These are phyloP conservation scores for Prunella vulgaris DNA, from an alignment of 257 asterid species.

Conservation along the genomic window DNA sequence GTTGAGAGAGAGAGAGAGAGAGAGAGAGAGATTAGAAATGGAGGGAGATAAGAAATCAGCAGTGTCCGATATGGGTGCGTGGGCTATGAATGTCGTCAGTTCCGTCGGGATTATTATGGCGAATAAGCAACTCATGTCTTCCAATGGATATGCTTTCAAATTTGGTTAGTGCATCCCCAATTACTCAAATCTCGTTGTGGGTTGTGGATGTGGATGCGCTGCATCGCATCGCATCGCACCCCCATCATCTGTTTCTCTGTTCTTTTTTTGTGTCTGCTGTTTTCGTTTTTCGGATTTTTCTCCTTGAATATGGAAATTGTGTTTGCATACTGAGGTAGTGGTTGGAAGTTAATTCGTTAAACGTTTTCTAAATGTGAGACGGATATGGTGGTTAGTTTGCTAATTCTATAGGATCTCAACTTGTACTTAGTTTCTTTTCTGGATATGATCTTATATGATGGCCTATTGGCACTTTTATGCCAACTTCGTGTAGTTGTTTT, in stretches of 20 bases:
- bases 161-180: constrained; percentile 53
- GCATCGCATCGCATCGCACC: constrained; percentile 9
- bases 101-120: constrained; percentile 98
- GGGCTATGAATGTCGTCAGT: constrained; percentile 96
- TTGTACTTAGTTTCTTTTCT: constrained; percentile 1
- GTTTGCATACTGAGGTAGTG: constrained; percentile 5
- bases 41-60: constrained; percentile 69
- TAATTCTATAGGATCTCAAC: constrained; percentile 10
- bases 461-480: not conserved
- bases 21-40: constrained; percentile 33
- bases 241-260: not conserved
- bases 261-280: not conserved
- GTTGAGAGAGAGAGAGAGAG: constrained; percentile 10
- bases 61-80: constrained; percentile 90
- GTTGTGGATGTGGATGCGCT: not conserved
- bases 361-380: not conserved
- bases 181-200: not conserved
- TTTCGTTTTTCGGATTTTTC: not conserved
- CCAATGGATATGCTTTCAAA: constrained; percentile 66
- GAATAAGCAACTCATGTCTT: constrained; percentile 91
- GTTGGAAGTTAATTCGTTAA: not conserved
- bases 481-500: not conserved
- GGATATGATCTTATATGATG: constrained; percentile 5
- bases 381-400: not conserved
- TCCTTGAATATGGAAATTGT: not conserved